These are phyloP conservation scores for Pseudogymnoascus sp. DNA, from an alignment of 2,329 filamentous ascomycete species.

Conservation along the genomic window DNA sequence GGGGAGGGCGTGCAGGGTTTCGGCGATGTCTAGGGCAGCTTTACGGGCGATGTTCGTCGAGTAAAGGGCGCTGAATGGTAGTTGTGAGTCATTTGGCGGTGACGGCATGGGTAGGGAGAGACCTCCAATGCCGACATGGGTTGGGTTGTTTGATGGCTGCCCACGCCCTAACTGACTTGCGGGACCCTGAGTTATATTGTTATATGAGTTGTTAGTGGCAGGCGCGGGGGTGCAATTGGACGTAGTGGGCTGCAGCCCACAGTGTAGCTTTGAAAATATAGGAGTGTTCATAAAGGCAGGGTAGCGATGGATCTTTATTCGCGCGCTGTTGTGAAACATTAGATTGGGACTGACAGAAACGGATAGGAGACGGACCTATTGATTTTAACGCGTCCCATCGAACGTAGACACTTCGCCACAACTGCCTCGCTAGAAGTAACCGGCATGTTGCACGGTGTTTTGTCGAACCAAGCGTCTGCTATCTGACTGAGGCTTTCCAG, in stretches of 20 bases:
- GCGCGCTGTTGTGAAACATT: constrained; percentile 31
- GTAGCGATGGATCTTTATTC: constrained; percentile 44
- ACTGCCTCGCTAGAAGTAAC: constrained; percentile 34
- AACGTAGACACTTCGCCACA: constrained; percentile 36
- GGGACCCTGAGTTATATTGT: background rate
- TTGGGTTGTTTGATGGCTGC: background rate
- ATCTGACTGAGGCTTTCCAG: constrained; percentile 33
- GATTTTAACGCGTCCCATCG: constrained; percentile 41
- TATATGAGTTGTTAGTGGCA: background rate
- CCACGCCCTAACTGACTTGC: constrained; percentile 11
- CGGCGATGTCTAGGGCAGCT: constrained; percentile 40
- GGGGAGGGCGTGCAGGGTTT: constrained; percentile 38
- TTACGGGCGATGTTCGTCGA: constrained; percentile 42
- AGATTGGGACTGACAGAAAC: background rate
- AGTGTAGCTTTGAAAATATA: constrained; percentile 41
- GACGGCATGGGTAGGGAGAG: background rate
- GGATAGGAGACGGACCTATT: constrained; percentile 33
- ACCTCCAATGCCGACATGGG: background rate
- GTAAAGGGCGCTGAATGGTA: constrained; percentile 39
- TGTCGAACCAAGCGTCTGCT: constrained; percentile 31
- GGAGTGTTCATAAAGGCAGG: constrained; percentile 43
- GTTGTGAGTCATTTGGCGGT: constrained; percentile 16
- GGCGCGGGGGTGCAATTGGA: constrained; percentile 19
- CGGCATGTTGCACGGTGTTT: constrained; percentile 29
- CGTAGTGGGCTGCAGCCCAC: constrained; percentile 35